Percentiles rank a stretch among this genome's conserved stretches.
Conservation (phyloP, 176 grass and related monocot species). For the Pontederia paniculata region DNA sequence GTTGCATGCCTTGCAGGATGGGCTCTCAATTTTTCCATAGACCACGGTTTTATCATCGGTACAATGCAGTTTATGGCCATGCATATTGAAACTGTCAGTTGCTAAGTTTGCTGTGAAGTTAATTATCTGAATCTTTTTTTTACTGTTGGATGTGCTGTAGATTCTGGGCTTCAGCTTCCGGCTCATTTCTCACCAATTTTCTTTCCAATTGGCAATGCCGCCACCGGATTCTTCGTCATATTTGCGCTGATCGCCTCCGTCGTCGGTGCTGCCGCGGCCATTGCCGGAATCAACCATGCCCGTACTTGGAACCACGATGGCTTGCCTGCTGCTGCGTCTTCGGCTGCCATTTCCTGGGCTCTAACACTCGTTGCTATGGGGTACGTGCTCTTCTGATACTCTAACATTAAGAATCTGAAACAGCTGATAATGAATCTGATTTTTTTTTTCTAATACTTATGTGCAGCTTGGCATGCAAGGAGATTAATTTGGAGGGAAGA, state of each 20-base stretch:
- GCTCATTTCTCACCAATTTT: slow-evolving; percentile 78
- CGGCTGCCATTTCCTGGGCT: slow-evolving; percentile 57
- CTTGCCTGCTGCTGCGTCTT: slow-evolving; percentile 62
- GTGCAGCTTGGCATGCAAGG: slow-evolving; percentile 73
- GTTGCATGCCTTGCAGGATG: slow-evolving; percentile 64
- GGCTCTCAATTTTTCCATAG: slow-evolving; percentile 52
- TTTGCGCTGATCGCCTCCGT: slow-evolving; percentile 75
- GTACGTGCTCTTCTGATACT: slow-evolving; percentile 21
- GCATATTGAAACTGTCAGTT: background rate
- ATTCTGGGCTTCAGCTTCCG: slow-evolving; percentile 35
- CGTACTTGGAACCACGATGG: slow-evolving; percentile 44
- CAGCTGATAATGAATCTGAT: background rate
- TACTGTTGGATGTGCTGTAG: slow-evolving; percentile 11
- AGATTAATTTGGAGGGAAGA: slow-evolving; percentile 76
- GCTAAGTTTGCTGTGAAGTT: background rate
- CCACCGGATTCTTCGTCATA: slow-evolving; percentile 80
- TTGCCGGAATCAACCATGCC: slow-evolving; percentile 53
- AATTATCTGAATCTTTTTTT: slow-evolving; percentile 5
- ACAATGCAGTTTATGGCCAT: background rate
- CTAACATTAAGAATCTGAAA: background rate
- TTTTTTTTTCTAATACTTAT: background rate
- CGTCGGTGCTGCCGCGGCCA: slow-evolving; percentile 59
- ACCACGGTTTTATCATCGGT: slow-evolving; percentile 84
- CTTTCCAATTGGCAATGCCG: slow-evolving; percentile 89
- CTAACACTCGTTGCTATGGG: slow-evolving; percentile 93